Conservation (phyloP, 306 rosid genomes). For the Sechiopsis laciniata region DNA sequence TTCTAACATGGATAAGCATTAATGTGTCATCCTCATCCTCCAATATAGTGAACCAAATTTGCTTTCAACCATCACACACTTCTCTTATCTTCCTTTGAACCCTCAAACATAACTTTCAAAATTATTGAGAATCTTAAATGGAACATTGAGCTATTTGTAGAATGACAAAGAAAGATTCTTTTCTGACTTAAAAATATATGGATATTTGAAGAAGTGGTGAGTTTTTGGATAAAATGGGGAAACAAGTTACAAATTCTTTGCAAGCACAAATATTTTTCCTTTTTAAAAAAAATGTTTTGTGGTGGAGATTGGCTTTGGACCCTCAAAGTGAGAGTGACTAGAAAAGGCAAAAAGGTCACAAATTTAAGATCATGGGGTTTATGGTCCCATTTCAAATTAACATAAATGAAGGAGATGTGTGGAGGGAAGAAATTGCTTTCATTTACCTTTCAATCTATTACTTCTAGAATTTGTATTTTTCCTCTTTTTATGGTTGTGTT, state of each 20-base stretch:
- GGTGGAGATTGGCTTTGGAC: too few species aligned
- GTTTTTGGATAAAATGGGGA: background rate
- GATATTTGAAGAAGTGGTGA: background rate
- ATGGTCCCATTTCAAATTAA: too few species aligned
- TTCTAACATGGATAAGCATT: conserved; percentile 11
- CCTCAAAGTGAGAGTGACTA: conserved; percentile 8
- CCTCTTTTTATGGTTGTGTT: too few species aligned
- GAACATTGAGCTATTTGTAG: background rate
- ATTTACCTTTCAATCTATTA: too few species aligned
- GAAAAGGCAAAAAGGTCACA: conserved; percentile 11
- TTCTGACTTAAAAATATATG: background rate
- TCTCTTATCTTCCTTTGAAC: background rate
- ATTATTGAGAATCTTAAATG: background rate
- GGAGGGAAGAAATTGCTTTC: too few species aligned
- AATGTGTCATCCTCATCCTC: conserved; percentile 19
- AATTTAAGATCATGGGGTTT: background rate
- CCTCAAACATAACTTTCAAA: conserved; percentile 13
- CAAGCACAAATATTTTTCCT: too few species aligned
- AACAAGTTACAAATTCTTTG: background rate
- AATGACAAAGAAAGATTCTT: background rate
- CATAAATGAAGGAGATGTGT: too few species aligned
- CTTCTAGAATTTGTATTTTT: too few species aligned
- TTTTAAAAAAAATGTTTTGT: too few species aligned
- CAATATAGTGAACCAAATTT: conserved; percentile 1
- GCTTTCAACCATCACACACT: conserved; percentile 5